Base-by-base conservation (phyloP, 345 rosid species). In the Pugionium cornutum region DNA sequence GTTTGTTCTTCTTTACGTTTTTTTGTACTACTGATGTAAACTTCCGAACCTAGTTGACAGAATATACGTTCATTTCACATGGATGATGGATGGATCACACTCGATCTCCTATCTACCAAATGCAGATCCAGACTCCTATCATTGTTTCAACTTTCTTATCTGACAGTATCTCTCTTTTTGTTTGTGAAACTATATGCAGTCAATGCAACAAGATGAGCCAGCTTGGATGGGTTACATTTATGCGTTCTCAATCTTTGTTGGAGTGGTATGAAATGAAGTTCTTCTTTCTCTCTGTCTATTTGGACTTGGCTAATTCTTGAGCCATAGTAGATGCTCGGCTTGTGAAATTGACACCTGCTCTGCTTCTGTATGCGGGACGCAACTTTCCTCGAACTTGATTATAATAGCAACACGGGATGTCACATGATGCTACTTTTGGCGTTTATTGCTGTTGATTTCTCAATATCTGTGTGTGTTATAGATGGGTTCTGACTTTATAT, bases 201-300 rank as follows among this genome's bases (percentile, higher is more conserved):
- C 99, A 48, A 94, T 94, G 99, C 99, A 94, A 88, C 76, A 72
- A 77, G 92, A 86, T 37, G 92, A 83, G 70, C 96, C 97, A 57
- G 91, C 97, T 75, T 88, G 80, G 83, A 78, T 83, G 55, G 99
- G 99, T 63, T 94, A 94, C 73, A 62, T 94, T 75, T 94, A 76
- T 8, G 71, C 74, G 7, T 75, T 74, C 53, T 66, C 55, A 9
- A 69, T 70, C 34, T 70, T 69, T 65, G 68, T 76, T 70, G 79
- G 76, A 61, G 76, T 76, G 72, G 76, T 76, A 76, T 58, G 63
- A 53, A 73, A 33, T 30, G 27, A 51, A 46, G 18, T 27, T 37
- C n/a, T 6, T 53, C 6, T 59, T 53, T 9, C 44, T 45, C 46
- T 49, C 31, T 56, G n/a, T 6, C 41, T 62, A n/a, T 53, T 25